Evolutionary conservation across 441 rosid species (phyloP), one percentile per base, ranked within the genome.

Genomic region (Erodium chrysanthum): DNA sequence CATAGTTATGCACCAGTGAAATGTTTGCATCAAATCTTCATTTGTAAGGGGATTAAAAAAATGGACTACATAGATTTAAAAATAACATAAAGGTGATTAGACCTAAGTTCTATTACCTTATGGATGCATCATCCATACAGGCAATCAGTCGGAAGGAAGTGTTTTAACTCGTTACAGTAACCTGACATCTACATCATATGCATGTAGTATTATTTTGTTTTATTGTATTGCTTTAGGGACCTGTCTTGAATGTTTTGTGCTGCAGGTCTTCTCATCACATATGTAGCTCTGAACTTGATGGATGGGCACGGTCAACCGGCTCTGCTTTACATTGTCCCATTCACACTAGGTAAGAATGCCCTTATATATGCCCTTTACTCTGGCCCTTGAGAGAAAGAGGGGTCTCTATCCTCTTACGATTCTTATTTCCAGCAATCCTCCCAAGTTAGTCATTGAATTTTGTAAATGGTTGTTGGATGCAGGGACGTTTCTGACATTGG

Each of bases 251-350:
- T 52, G 21, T 20, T 56, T 56, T 40, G 4, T 66, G 25, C 2
- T 73, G 60, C 79, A 89, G 93, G 90, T 73, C 88, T 87, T 40
- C 86, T 87, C 15, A 66, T 85, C 67, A 87, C 93, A 25, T 87
- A 87, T 61, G 75, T 87, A 66, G 93, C 90, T 29, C 67, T 87
- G 77, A 85, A 84, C 75, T 74, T 85, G 80, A 87, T 87, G 93
- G 93, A 87, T 29, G 93, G 93, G 73, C 93, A 85, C 71, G 93
- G 93, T 54, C 90, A 87, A 69, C 90, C 88, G 11, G 93, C 93
- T 23, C 71, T 87, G 77, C 88, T 87, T 54, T 85, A 87, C 76
- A 87, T 87, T 6, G 90, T 84, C 65, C 93, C 93, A 9, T 87
- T 85, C 73, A 87, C 84, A 29, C 84, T 87, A 0, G 90, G 97